Percentiles rank a stretch among this genome's conserved stretches.
These are phyloP conservation scores for Pisolithus marmoratus DNA, from an alignment of 768 basidiomycete genomes.

Conservation along the genomic window DNA sequence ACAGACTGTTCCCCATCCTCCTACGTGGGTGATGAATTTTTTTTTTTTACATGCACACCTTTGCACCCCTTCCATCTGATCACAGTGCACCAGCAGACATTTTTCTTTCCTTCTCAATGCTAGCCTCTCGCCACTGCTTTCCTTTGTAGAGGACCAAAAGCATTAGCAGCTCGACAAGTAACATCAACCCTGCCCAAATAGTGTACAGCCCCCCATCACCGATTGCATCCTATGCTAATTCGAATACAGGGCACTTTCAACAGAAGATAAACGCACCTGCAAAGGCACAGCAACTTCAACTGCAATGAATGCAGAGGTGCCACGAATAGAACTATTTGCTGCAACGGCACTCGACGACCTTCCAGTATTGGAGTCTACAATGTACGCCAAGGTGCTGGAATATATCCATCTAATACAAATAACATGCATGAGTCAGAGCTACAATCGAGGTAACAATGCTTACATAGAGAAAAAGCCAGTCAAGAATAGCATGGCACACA, in stretches of 20 bases:
- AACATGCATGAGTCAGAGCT: not conserved
- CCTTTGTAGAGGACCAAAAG: constrained; percentile 61
- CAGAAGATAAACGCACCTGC: constrained; percentile 30
- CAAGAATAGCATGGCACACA: constrained; percentile 71
- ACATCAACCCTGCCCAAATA: constrained; percentile 54
- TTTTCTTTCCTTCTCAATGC: no score
- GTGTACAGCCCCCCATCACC: constrained; percentile 83
- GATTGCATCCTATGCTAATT: constrained; percentile 46
- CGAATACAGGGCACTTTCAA: not conserved
- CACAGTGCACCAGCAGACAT: no score
- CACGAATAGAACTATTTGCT: constrained; percentile 70
- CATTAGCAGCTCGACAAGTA: constrained; percentile 48
- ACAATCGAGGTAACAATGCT: constrained; percentile 16
- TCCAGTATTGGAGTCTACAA: constrained; percentile 84
- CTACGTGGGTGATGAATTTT: no score
- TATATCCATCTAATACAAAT: constrained; percentile 49
- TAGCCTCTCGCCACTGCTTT: constrained; percentile 49
- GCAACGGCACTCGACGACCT: constrained; percentile 75
- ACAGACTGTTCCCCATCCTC: no score
- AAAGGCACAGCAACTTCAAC: constrained; percentile 75
- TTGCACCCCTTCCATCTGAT: no score
- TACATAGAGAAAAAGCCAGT: constrained; percentile 73
- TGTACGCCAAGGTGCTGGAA: constrained; percentile 71
- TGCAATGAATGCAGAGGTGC: constrained; percentile 58
- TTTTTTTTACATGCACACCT: no score